Conservation (phyloP, 768 basidiomycete species). For the Hortiboletus flavorubellus region DNA sequence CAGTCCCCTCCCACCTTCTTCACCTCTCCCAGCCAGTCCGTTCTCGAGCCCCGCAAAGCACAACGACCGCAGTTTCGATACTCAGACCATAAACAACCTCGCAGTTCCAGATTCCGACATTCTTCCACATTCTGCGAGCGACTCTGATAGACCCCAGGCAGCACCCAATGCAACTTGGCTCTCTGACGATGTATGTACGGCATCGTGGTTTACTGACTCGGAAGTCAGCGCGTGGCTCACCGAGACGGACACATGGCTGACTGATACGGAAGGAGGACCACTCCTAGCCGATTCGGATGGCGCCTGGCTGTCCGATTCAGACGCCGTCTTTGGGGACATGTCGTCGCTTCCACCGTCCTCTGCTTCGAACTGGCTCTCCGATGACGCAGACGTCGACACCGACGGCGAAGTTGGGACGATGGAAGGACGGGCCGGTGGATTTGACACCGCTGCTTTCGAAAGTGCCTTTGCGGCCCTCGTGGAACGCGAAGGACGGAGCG, state of each 20-base stretch:
- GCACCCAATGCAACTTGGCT: background rate
- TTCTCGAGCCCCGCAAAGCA: constrained; percentile 25
- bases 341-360: constrained; percentile 19
- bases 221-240: constrained; percentile 24
- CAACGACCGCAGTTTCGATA: background rate
- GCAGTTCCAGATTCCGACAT: constrained; percentile 14
- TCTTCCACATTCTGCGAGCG: constrained; percentile 5
- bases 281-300: constrained; percentile 38
- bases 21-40: constrained; percentile 57
- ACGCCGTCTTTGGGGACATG: constrained; percentile 25
- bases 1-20: constrained; percentile 58
- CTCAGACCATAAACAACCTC: constrained; percentile 19
- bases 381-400: constrained; percentile 22
- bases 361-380: constrained; percentile 26
- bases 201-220: constrained; percentile 15
- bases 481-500: constrained; percentile 10
- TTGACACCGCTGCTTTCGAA: constrained; percentile 13
- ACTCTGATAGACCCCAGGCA: background rate
- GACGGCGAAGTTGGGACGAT: constrained; percentile 4
- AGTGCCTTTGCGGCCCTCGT: constrained; percentile 18
- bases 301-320: constrained; percentile 32
- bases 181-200: constrained; percentile 10
- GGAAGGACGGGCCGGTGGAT: constrained; percentile 22
- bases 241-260: constrained; percentile 29
- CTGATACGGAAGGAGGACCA: constrained; percentile 39